Conservation (phyloP, 2,329 filamentous ascomycete species). For the Epichloe uncinata region DNA sequence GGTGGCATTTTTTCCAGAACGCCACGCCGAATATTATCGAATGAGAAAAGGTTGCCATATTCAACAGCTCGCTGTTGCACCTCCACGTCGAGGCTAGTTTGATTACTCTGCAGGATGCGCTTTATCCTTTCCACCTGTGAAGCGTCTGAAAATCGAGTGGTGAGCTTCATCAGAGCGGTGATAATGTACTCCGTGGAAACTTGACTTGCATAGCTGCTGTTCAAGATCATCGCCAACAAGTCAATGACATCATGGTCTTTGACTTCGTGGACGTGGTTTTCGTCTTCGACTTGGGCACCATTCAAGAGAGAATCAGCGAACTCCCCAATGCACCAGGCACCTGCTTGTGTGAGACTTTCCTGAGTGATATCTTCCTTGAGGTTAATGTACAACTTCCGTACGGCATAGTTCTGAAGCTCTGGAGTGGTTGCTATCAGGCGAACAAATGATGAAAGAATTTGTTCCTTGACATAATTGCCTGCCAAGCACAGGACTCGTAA, state of each 20-base stretch:
- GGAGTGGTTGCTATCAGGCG: conserved; percentile 88
- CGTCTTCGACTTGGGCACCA: conserved; percentile 86
- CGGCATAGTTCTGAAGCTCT: conserved; percentile 90
- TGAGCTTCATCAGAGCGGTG: conserved; percentile 89
- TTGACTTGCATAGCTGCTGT: conserved; percentile 87
- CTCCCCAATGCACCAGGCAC: conserved; percentile 95
- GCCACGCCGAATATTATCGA: conserved; percentile 74
- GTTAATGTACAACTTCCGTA: conserved; percentile 83
- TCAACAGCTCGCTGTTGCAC: conserved; percentile 94
- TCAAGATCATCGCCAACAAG: conserved; percentile 80
- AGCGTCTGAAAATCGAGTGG: conserved; percentile 69
- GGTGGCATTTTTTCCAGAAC: conserved; percentile 94
- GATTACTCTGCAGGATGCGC: conserved; percentile 61
- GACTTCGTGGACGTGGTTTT: conserved; percentile 69
- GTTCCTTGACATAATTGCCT: conserved; percentile 94
- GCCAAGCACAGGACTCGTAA: conserved; percentile 84
- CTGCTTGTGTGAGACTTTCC: conserved; percentile 84
- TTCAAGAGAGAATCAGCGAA: conserved; percentile 83
- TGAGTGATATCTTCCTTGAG: conserved; percentile 96
- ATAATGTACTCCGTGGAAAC: conserved; percentile 92
- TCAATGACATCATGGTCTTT: conserved; percentile 85
- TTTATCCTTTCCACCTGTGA: conserved; percentile 80
- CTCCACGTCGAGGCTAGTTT: conserved; percentile 84
- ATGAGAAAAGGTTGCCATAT: conserved; percentile 86
- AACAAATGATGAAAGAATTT: conserved; percentile 92